Percentiles rank a stretch among this genome's conserved stretches.
Evolutionary conservation across 208 protist genomes (phyloP).

Genomic region (Herpetomonas tarakana): DNA sequence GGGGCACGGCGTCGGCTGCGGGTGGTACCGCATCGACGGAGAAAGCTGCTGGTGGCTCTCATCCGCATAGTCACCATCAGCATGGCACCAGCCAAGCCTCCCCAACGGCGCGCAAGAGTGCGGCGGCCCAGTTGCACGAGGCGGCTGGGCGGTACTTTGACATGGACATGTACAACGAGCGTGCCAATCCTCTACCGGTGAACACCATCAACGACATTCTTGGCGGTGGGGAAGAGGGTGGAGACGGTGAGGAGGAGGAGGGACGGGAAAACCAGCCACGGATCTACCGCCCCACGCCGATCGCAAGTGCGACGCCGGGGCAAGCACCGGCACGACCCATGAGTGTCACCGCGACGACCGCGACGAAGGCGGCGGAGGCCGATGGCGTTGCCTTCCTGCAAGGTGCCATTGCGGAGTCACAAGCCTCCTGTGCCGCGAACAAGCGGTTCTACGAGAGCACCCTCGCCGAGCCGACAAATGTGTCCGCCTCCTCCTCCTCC

Average conservation of each 20-base stretch:
- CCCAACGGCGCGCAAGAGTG: slow-evolving; percentile 6
- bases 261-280: slow-evolving; percentile 7
- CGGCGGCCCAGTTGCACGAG: slow-evolving; percentile 25
- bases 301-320: background rate
- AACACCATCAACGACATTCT: slow-evolving; percentile 62
- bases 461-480: slow-evolving; percentile 12
- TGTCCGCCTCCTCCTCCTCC: background rate
- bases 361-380: slow-evolving; percentile 15
- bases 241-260: slow-evolving; percentile 11
- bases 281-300: slow-evolving; percentile 30
- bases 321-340: no score
- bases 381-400: slow-evolving; percentile 68
- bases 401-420: slow-evolving; percentile 45
- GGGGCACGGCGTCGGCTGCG: no score
- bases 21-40: no score
- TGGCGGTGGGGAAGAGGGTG: background rate
- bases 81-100: no score
- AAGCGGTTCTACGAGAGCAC: slow-evolving; percentile 54
- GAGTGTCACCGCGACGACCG: slow-evolving; percentile 6
- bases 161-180: slow-evolving; percentile 20
- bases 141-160: slow-evolving; percentile 32
- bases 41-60: no score
- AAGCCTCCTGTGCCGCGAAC: slow-evolving; percentile 40
- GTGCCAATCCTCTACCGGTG: slow-evolving; percentile 34
- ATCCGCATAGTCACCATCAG: no score